A percentile compares a stretch with the other conserved stretches of the same genome.
These are phyloP conservation scores for Scalesia atractyloides DNA, from an alignment of 129 eudicot genomes.

Conservation along the genomic window DNA sequence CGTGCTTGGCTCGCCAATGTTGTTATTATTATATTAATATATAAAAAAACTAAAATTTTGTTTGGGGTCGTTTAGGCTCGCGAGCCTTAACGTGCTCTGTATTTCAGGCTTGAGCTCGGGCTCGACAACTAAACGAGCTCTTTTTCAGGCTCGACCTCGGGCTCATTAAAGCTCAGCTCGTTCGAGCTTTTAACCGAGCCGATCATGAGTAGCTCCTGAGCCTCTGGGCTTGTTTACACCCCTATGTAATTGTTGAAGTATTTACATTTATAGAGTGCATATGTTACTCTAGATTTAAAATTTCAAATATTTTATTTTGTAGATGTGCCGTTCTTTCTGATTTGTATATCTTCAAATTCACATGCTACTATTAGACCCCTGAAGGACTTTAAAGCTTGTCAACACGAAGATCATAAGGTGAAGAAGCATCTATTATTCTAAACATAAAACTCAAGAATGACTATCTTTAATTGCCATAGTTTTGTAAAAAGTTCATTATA, in stretches of 20 bases:
- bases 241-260: neutral
- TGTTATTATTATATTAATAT: too few relatives aligned
- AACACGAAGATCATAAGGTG: conserved; percentile 63
- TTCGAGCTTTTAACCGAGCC: too few relatives aligned
- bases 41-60: too few relatives aligned
- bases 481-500: neutral
- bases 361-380: conserved; percentile 60
- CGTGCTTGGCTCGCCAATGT: too few relatives aligned
- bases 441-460: neutral
- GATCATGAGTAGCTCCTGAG: too few relatives aligned
- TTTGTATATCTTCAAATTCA: conserved; percentile 65
- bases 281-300: neutral
- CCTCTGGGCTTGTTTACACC: too few relatives aligned
- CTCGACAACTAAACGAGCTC: too few relatives aligned
- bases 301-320: conserved; percentile 28
- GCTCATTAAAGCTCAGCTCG: too few relatives aligned
- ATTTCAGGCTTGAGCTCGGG: too few relatives aligned
- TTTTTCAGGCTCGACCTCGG: too few relatives aligned
- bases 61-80: too few relatives aligned
- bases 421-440: neutral
- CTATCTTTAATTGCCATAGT: conserved; percentile 2
- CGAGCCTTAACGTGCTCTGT: too few relatives aligned
- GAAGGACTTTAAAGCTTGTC: conserved; percentile 70
- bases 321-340: conserved; percentile 87
- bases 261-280: neutral